Evolutionary conservation across 2,329 filamentous ascomycete species (phyloP).

Genomic region (Penicillium sclerotiorum): DNA sequence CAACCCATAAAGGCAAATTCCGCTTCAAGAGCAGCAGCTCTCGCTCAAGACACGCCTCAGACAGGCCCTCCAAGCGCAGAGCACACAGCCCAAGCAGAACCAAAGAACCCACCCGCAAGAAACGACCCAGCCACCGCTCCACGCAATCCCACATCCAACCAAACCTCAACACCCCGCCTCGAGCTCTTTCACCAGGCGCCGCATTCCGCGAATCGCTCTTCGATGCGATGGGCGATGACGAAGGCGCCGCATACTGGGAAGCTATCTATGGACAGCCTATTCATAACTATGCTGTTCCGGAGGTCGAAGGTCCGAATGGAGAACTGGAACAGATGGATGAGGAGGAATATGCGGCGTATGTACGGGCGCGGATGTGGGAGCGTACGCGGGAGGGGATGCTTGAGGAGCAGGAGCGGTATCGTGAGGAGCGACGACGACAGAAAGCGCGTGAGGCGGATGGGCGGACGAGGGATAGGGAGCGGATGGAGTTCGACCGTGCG

Average conservation of each 20-base stretch:
- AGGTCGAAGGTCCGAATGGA: constrained; percentile 52
- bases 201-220: constrained; percentile 94
- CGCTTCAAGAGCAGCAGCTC: constrained; percentile 23
- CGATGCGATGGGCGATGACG: constrained; percentile 94
- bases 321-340: constrained; percentile 83
- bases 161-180: background rate
- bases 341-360: constrained; percentile 85
- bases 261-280: constrained; percentile 95
- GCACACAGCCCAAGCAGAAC: constrained; percentile 18
- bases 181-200: constrained; percentile 63
- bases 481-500: constrained; percentile 57
- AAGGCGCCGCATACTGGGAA: constrained; percentile 94
- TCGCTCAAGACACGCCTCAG: constrained; percentile 16
- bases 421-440: constrained; percentile 54
- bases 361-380: constrained; percentile 92
- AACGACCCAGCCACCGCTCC: background rate
- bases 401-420: constrained; percentile 69
- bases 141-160: background rate
- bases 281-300: constrained; percentile 69
- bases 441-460: constrained; percentile 47
- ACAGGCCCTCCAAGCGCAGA: constrained; percentile 25
- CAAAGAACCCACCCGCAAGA: background rate
- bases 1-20: constrained; percentile 18
- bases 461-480: constrained; percentile 28
- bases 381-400: constrained; percentile 82